Evolutionary conservation across 2,329 filamentous ascomycete species (phyloP).

Genomic region (Botryotinia narcissicola): DNA sequence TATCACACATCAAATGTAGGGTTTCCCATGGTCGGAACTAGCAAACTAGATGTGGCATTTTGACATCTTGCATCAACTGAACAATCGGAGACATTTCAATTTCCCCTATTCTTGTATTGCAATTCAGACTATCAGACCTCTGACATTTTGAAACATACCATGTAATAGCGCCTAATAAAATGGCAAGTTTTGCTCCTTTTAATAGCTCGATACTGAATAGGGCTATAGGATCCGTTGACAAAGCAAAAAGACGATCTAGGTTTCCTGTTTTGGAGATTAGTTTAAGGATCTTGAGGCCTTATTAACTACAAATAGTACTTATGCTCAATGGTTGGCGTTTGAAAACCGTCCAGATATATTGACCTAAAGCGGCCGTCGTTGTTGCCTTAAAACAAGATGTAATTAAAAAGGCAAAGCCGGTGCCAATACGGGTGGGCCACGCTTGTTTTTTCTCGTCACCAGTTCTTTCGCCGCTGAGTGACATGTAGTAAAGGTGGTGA

Average conservation of each 20-base stretch:
- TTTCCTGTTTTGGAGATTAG: constrained; percentile 1
- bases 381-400: constrained; percentile 23
- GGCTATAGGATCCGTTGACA: constrained; percentile 22
- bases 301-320: neutral
- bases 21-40: neutral
- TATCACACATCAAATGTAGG: neutral
- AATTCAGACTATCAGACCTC: neutral
- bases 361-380: constrained; percentile 21
- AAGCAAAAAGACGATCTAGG: constrained; percentile 27
- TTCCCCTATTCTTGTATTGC: neutral
- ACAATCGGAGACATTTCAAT: neutral
- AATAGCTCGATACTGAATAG: constrained; percentile 20
- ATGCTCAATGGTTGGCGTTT: constrained; percentile 23
- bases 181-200: constrained; percentile 14
- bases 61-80: neutral
- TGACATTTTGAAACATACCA: neutral
- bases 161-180: neutral
- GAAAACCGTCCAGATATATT: constrained; percentile 29
- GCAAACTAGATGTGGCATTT: neutral
- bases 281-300: neutral
- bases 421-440: constrained; percentile 26
- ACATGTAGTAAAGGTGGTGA: constrained; percentile 27
- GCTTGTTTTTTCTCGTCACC: constrained; percentile 20
- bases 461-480: constrained; percentile 18
- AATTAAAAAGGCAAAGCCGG: constrained; percentile 25